Percentiles rank a stretch among this genome's conserved stretches.
Evolutionary conservation across 140 eudicot genomes (phyloP).

Genomic region (Stevia rebaudiana): DNA sequence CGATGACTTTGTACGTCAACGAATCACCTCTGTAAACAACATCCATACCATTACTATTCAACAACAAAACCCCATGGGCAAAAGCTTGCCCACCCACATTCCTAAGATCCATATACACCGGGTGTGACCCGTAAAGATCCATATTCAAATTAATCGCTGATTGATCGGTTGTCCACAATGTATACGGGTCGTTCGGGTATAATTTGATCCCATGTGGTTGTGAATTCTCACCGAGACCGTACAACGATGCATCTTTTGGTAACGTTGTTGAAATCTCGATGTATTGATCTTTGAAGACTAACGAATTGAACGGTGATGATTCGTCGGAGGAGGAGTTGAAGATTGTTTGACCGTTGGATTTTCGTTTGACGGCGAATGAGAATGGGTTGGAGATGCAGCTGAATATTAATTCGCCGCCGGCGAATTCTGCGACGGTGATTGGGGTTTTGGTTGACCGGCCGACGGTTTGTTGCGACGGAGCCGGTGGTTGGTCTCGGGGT

Average conservation of each 20-base stretch:
- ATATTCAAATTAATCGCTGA: conserved; percentile 79
- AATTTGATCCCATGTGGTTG: conserved; percentile 90
- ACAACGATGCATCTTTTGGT: conserved; percentile 85
- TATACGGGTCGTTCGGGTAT: conserved; percentile 86
- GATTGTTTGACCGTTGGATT: conserved; percentile 65
- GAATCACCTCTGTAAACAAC: conserved; percentile 73
- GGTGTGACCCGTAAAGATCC: conserved; percentile 94
- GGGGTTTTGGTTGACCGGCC: conserved; percentile 34
- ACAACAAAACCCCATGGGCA: conserved; percentile 78
- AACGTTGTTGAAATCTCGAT: conserved; percentile 71
- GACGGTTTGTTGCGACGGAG: conserved; percentile 32
- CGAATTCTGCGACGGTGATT: conserved; percentile 32
- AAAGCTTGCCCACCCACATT: conserved; percentile 48
- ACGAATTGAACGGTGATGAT: conserved; percentile 41
- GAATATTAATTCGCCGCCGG: conserved; percentile 52
- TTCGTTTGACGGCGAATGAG: conserved; percentile 67
- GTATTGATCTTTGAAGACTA: conserved; percentile 91
- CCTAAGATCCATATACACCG: conserved; percentile 93
- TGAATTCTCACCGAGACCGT: conserved; percentile 90
- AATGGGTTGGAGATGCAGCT: conserved; percentile 73
- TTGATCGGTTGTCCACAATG: conserved; percentile 69
- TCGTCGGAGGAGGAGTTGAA: conserved; percentile 51
- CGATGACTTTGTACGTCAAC: conserved; percentile 89
- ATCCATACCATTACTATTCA: conserved; percentile 98
- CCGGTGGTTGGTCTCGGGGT: conserved; percentile 61